Base-by-base conservation (phyloP, 2,329 filamentous ascomycete genomes). In the Tothia fuscella region DNA sequence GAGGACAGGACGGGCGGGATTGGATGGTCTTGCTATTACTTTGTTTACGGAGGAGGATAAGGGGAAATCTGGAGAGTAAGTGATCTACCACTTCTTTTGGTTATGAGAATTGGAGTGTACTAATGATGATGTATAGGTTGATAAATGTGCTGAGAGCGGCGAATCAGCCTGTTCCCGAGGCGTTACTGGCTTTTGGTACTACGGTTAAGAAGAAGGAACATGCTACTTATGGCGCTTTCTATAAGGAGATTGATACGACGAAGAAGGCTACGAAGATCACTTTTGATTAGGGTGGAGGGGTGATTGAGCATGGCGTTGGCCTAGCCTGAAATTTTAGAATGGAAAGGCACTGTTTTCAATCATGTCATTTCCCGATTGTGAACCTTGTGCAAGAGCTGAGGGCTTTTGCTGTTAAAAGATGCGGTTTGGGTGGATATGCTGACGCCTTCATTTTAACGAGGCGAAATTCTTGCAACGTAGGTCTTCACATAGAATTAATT, bases 161-260 rank as follows among this genome's bases (percentile, higher is more conserved):
- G 19, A 85, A 86, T 50, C 91, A 98, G 63, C 72, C 78, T 10
- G 85, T 98, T 1, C 91, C 91, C 2, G 86, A 94, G 32, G 82
- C 85, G 20, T 68, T 98, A 28, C 70, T 96, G 60, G 95, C 93
- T 65, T 98, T 95, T 52, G 91, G 91, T 54, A 93, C 87, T 17
- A 96, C 89, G 1, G 91, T 98, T 40, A 98, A 96, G 77, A 95
- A 93, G 77, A 96, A 96, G 86, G 76, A 79, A 37, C 91, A 98
- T 65, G 83, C 87, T 55, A 82, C 84, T 36, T 98, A 96, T 57
- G 91, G 91, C 44, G 86, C 87, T 24, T 96, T 96, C 60, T 94
- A 83, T 71, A 94, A 91, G 64, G 86, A 95, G 53, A 78, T 84
- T 6, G 82, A 85, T 53, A 80, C 80, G 60, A 84, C 74, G 59